Base-by-base conservation (phyloP, 495 filamentous ascomycete genomes). In the Copromyces sp. region DNA sequence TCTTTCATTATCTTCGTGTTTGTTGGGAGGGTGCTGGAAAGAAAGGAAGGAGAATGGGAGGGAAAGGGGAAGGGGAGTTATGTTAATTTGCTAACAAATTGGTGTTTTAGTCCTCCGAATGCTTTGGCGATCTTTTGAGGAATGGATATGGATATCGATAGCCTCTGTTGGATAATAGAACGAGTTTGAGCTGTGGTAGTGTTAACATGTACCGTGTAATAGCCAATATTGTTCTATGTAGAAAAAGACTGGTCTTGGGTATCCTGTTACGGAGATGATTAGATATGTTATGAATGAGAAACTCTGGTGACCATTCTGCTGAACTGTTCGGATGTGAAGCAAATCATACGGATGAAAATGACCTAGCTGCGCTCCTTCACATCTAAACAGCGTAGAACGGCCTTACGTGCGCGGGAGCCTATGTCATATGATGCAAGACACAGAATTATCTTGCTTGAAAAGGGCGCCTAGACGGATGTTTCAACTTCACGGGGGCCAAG, bases 21-120 rank as follows among this genome's bases (percentile, higher is more conserved):
- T 5, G 3, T 37, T 37, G 35, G 35, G 3, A 24, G 24, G 35
- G 35, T 37, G 35, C 5, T 37, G 2, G 35, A 1, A 5, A 5
- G 35, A 37, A 37, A 5, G 5, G 35, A 37, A 37, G 3, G 35
- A 37, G 35, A 5, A 37, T 3, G 35, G 35, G 35, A 37, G 35
- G 35, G 35, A 37, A 37, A 3, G 35, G 35, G 35, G 5, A 3
- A 5, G 35, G 1, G 3, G 35, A 3, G 35, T 4, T 45, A 38
- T 9, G 42, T 45, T 70, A 53, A 59, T 71, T 77, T 59, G 20
- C 47, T 59, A 14, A 59, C 14, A 9, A 41, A 75, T 44, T 61
- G 9, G 29, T 17, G n/a, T 68, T 73, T 37, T 69, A 77, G 85
- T 69, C 84, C 83, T 69, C 82, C 84, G 32, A 86, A 86, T 73